These are phyloP conservation scores for Vitis hybrid DNA, from an alignment of 177 flowering plant genomes.

Conservation along the genomic window DNA sequence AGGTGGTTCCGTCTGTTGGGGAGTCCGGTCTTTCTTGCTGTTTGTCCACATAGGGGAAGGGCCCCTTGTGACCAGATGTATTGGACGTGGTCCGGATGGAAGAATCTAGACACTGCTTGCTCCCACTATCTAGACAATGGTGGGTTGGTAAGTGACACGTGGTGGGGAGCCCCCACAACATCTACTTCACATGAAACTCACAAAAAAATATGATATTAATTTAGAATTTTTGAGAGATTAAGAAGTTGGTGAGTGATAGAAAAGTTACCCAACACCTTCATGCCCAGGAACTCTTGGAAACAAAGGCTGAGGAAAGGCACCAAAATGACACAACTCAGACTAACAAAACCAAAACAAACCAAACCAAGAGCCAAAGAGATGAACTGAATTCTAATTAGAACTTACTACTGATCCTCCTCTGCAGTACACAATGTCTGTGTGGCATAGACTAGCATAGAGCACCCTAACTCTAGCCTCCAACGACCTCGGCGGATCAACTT, in stretches of 20 bases:
- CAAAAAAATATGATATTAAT: no score
- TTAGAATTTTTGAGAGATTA: no score
- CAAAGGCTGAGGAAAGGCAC: slow-evolving; percentile 26
- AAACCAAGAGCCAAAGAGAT: neutral
- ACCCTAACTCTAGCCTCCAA: neutral
- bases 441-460: slow-evolving; percentile 46
- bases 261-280: slow-evolving; percentile 53
- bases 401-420: slow-evolving; percentile 27
- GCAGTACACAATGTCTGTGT: slow-evolving; percentile 35
- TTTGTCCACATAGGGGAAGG: no score
- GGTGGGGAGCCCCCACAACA: no score
- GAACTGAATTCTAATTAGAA: neutral
- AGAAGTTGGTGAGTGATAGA: neutral
- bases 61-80: no score
- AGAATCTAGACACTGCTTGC: rapidly evolving
- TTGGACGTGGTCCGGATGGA: no score
- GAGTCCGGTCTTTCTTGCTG: no score
- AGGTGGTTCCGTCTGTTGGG: no score
- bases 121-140: no score
- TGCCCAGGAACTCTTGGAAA: slow-evolving; percentile 56
- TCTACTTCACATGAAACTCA: no score
- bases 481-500: no score
- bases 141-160: no score
- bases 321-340: neutral
- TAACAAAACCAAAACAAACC: neutral